Evolutionary conservation across 768 basidiomycete genomes (phyloP).

Genomic region (Lepiota brunneoincarnata): DNA sequence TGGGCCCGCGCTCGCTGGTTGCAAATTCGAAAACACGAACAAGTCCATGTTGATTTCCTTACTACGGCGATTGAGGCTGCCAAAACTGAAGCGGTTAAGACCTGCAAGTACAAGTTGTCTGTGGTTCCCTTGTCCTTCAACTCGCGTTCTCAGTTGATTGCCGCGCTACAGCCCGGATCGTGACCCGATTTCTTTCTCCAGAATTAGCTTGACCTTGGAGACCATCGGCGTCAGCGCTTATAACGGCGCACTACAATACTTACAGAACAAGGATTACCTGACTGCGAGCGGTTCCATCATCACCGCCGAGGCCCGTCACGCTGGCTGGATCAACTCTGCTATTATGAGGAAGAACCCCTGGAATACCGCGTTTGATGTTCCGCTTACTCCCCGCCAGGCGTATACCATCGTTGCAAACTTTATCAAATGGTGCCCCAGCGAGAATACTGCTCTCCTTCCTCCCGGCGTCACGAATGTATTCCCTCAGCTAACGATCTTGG

Average conservation of each 20-base stretch:
- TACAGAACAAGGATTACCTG: conserved; percentile 44
- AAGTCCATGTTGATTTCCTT: conserved; percentile 19
- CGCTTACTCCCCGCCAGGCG: conserved; percentile 38
- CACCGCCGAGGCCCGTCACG: conserved; percentile 57
- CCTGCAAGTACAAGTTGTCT: conserved; percentile 64
- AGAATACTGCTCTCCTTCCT: conserved; percentile 44
- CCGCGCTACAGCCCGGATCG: not conserved
- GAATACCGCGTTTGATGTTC: conserved; percentile 57
- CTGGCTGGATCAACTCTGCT: conserved; percentile 57
- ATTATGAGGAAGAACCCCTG: conserved; percentile 48
- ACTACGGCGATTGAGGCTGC: conserved; percentile 40
- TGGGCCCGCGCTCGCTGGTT: conserved; percentile 46
- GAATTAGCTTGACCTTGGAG: conserved; percentile 46
- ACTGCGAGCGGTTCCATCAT: conserved; percentile 60
- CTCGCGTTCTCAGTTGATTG: not conserved
- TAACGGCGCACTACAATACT: conserved; percentile 48
- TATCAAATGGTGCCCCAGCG: conserved; percentile 50
- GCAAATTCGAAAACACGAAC: conserved; percentile 49
- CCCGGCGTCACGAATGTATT: conserved; percentile 19
- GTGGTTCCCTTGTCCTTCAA: conserved; percentile 15
- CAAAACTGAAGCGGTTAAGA: conserved; percentile 34
- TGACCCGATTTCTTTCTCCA: not conserved
- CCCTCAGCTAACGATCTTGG: conserved; percentile 23
- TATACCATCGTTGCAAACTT: conserved; percentile 39
- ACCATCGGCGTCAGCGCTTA: conserved; percentile 57